Base-by-base conservation (phyloP, 176 grass and related monocot species). In the Saccharum officinarum region DNA sequence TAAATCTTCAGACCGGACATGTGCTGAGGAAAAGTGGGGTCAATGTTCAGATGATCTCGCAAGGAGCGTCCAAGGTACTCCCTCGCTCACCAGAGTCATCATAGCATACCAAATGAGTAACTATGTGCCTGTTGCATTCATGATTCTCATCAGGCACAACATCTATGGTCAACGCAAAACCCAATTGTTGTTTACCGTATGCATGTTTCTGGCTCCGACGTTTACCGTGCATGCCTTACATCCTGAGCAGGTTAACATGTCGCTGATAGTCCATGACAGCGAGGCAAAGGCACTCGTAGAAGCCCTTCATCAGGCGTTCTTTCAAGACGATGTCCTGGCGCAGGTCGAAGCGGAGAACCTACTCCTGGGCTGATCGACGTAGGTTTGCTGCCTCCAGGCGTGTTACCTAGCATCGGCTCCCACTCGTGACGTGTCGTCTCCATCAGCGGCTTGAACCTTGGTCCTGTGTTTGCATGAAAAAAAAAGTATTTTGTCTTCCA, bases 41-140 rank as follows among this genome's bases (percentile, higher is more conserved):
- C 22, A 96, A 94, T 57, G 97, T 99, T 31, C 92, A 99, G 79
- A 99, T 99, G 97, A 97, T 99, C 75, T 99, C 97, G 10, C 97
- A 96, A 46, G 97, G 97, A 38, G 94, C 97, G 37, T 99, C 97
- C 5, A 99, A 99, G 92, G 97, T 99, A 86, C 26, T 46, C 25
- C 42, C 22, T 47, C 37, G 12, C 6, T 59, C 49, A 8, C 17
- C 78, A 10, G 30, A 16, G 71, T n/a, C 64, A 13, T 57, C 70
- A 39, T 14, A 4, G 59, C 39, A 60, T 69, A 76, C 26, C 69
- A 69, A 33, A 30, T 28, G 59, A 62, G 59, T 62, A 60, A 62
- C n/a, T 31, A 16, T 2, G 25, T 66, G 63, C 28, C 15, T 33
- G 6, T 66, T 15, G 63, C 9, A 66, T 15, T 33, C 63, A 33